phyloP scores from a whole-genome alignment of 441 rosid species.

The Daphne laureola region DNA sequence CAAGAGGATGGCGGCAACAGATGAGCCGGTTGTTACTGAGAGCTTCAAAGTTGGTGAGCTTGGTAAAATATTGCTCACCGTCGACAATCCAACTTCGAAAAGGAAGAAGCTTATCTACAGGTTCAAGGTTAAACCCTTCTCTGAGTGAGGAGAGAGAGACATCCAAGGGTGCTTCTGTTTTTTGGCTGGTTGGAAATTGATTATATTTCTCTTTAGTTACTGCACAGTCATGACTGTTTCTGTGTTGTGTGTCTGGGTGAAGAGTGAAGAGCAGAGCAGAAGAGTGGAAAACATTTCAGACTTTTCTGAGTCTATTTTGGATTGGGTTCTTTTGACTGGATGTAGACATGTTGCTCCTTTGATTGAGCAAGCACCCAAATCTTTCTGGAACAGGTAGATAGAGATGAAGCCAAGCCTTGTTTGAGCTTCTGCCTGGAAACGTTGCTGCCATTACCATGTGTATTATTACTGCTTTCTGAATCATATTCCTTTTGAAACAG shows the following conservation, averaged over 20 bases:
- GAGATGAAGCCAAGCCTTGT: constrained; percentile 7
- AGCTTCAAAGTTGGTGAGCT: constrained; percentile 64
- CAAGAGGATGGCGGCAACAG: constrained; percentile 47
- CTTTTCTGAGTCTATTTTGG: constrained; percentile 14
- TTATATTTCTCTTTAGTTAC: constrained; percentile 14
- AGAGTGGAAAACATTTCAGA: constrained; percentile 7
- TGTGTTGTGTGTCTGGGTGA: constrained; percentile 8
- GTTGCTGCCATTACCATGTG: constrained; percentile 13
- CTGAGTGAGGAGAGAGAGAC: constrained; percentile 24
- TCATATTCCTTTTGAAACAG: constrained; percentile 8
- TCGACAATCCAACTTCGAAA: constrained; percentile 76
- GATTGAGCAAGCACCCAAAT: constrained; percentile 9
- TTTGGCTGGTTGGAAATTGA: constrained; percentile 8
- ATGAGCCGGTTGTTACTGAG: constrained; percentile 55
- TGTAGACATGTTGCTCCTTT: constrained; percentile 1
- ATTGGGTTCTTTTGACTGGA: constrained; percentile 9
- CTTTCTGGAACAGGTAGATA: constrained; percentile 4
- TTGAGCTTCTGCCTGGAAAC: background rate
- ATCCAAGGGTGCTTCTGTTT: background rate
- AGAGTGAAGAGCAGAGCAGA: constrained; percentile 14
- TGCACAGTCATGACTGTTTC: constrained; percentile 13
- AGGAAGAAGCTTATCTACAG: constrained; percentile 88
- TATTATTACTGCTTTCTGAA: constrained; percentile 3
- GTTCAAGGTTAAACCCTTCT: constrained; percentile 59
- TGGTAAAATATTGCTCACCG: constrained; percentile 66